Evolutionary conservation across 305 asterid genomes (phyloP).

Genomic region (Withania somnifera): DNA sequence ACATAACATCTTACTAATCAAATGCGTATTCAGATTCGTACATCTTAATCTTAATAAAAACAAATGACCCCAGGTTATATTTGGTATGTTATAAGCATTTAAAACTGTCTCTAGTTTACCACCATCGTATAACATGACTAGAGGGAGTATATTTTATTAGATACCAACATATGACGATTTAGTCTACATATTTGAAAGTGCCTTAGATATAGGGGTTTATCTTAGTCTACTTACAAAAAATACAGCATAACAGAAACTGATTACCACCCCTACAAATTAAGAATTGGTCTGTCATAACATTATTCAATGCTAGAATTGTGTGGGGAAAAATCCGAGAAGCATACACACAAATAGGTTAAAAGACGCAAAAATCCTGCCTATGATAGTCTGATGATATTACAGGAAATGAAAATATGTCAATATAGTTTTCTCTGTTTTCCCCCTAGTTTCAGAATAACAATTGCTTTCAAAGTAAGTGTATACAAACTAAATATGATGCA

Average conservation of each 20-base stretch:
- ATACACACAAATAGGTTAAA: background rate
- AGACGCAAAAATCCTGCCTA: background rate
- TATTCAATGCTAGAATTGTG: background rate
- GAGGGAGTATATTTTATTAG: no score
- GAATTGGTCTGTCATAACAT: background rate
- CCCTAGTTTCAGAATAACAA: background rate
- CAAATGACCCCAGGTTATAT: no score
- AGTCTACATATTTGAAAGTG: no score
- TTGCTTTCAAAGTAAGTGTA: background rate
- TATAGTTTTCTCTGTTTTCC: background rate
- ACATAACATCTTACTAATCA: no score
- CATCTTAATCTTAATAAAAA: no score
- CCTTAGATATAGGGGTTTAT: no score
- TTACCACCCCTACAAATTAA: background rate
- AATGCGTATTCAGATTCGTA: no score
- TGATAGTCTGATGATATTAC: background rate
- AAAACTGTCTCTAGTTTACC: no score
- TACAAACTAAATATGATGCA: background rate
- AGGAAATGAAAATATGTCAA: background rate
- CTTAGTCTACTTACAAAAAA: background rate
- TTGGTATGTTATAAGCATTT: no score
- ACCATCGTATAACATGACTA: no score
- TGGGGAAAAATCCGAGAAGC: background rate
- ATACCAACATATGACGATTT: no score
- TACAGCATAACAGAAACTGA: background rate